Conservation (phyloP, 139 green algal genomes). For the Chlamydomonas applanata region DNA sequence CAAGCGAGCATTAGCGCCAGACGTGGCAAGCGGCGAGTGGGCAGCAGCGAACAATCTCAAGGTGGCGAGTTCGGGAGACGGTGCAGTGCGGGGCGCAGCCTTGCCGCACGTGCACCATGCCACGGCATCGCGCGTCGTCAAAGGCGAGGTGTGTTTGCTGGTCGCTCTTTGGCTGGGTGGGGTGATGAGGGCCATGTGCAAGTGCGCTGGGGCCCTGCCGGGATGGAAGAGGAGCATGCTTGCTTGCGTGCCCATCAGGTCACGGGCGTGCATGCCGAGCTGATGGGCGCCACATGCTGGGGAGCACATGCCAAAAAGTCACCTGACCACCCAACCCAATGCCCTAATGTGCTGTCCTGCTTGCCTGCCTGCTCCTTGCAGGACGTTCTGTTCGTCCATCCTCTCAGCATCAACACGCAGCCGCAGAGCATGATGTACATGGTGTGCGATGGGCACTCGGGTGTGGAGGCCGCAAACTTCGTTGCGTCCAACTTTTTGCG, state of each 20-base stretch:
- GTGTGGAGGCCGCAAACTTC: slow-evolving; percentile 22
- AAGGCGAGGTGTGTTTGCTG: slow-evolving; percentile 35
- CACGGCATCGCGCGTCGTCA: slow-evolving; percentile 36
- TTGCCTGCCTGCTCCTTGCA: slow-evolving; percentile 14
- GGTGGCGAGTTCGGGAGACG: too few species aligned
- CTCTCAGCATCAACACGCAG: slow-evolving; percentile 21
- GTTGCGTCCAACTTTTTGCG: slow-evolving; percentile 23
- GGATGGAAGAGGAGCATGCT: too few species aligned
- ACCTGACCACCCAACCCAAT: neutral
- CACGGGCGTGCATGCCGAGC: too few species aligned
- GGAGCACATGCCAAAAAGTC: neutral
- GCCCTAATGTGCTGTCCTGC: neutral
- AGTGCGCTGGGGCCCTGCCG: too few species aligned
- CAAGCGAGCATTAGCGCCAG: too few species aligned
- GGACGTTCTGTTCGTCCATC: slow-evolving; percentile 39
- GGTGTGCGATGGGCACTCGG: slow-evolving; percentile 26
- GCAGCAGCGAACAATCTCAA: too few species aligned
- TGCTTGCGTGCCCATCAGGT: too few species aligned
- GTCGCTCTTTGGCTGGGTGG: neutral
- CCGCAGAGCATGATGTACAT: slow-evolving; percentile 23
- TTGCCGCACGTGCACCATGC: slow-evolving; percentile 25
- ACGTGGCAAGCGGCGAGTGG: too few species aligned
- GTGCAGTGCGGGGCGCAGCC: too few species aligned
- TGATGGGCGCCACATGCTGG: neutral
- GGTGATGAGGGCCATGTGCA: too few species aligned